Base-by-base conservation (phyloP, 2,329 filamentous ascomycete genomes). In the Penicillium sp. region DNA sequence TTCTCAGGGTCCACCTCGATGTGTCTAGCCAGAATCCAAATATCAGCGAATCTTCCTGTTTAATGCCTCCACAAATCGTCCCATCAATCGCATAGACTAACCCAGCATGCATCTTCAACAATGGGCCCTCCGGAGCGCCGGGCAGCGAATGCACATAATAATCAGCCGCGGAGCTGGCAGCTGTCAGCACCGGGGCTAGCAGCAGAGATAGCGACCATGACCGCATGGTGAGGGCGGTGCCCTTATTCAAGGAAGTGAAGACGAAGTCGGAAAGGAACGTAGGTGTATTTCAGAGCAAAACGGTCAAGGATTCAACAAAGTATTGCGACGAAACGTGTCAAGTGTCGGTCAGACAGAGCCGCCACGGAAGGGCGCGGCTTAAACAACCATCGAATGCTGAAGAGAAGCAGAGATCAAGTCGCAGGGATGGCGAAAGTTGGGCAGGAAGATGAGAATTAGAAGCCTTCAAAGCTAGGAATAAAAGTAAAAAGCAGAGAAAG, bases 71-170 rank as follows among this genome's bases (percentile, higher is more conserved):
- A 22, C 7, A 11, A 40, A 16, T 22, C 11, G 8, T 30, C 38
- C 35, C 28, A 13, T n/a, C 25, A 14, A 14, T 33, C 35, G 46
- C 40, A 26, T 35, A 6, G 46, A 79, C 89, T 82, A 82, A 97
- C 92, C 95, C 95, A 81, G 95, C 94, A 84, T 98, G 95, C 94
- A 98, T 98, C 83, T 97, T 97, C 73, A 97, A 80, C 63, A 92
- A 79, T 40, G 92, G 88, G 22, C 87, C 89, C 68, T 87, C 83
- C 10, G 96, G 94, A 58, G 91, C 87, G 35, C 96, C 95, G 6
- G 95, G 95, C 22, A 99, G 83, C 8, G 88, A 86, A 70, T 87
- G 88, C 57, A 99, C 90, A 79, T 89, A 98, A 78, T 97, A 99
- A 76, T 99, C 93, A 35, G 89, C 91, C 51, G 91, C 89, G 2